These are phyloP conservation scores for Yamadazyma triangularis DNA, from an alignment of 1,139 yeast species.

Conservation along the genomic window DNA sequence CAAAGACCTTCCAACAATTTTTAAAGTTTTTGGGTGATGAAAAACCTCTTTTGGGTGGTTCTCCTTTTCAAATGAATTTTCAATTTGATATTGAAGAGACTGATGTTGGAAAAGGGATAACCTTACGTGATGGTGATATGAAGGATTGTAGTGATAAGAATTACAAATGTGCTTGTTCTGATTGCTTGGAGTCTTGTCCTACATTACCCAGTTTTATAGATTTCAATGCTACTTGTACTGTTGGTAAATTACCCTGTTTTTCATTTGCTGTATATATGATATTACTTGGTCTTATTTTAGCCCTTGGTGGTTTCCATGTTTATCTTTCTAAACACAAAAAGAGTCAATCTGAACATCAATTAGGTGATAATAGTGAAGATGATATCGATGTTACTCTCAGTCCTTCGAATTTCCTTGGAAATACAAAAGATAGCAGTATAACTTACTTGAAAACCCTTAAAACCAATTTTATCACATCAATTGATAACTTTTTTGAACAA, in stretches of 20 bases:
- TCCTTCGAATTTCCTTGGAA: slow-evolving; percentile 11
- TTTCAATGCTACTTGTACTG: slow-evolving; percentile 39
- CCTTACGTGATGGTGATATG: slow-evolving; percentile 27
- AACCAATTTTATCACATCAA: slow-evolving; percentile 11
- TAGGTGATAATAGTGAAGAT: slow-evolving; percentile 7
- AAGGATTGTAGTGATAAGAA: slow-evolving; percentile 60
- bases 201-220: slow-evolving; percentile 42
- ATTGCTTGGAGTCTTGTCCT: slow-evolving; percentile 83
- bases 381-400: slow-evolving; percentile 16
- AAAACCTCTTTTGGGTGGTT: slow-evolving; percentile 88
- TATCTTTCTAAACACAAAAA: slow-evolving; percentile 19
- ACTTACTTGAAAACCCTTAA: slow-evolving; percentile 8
- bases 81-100: slow-evolving; percentile 35
- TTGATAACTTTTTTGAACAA: slow-evolving; percentile 33
- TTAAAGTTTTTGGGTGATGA: slow-evolving; percentile 90
- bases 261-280: slow-evolving; percentile 56
- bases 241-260: slow-evolving; percentile 69
- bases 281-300: slow-evolving; percentile 37
- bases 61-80: slow-evolving; percentile 91
- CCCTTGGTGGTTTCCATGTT: slow-evolving; percentile 37
- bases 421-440: slow-evolving; percentile 6
- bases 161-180: slow-evolving; percentile 85
- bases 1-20: slow-evolving; percentile 65
- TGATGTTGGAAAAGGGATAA: slow-evolving; percentile 16
- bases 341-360: not conserved